phyloP scores from a whole-genome alignment of 1,284 basidiomycete species.

The Phellopilus nigrolimitatus region DNA sequence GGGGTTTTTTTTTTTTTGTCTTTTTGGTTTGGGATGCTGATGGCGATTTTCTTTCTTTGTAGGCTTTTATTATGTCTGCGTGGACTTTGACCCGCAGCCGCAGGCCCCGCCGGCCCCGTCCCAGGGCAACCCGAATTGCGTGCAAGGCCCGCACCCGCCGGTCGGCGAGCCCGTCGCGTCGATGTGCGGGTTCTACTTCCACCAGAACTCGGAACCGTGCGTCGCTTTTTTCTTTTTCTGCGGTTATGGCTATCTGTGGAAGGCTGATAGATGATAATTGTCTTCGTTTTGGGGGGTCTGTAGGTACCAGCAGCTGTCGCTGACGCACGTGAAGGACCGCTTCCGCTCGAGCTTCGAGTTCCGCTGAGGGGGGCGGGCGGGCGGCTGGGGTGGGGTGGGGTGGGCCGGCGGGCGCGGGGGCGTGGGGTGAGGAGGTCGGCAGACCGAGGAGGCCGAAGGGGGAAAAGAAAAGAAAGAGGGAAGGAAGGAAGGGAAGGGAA shows the following conservation, averaged over 20 bases:
- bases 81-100: constrained; percentile 64
- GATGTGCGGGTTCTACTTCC: constrained; percentile 92
- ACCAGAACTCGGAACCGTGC: constrained; percentile 84
- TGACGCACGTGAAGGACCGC: constrained; percentile 52
- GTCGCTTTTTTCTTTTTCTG: constrained; percentile 29
- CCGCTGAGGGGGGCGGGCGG: constrained; percentile 40
- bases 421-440: constrained; percentile 26
- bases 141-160: constrained; percentile 20
- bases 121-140: constrained; percentile 15
- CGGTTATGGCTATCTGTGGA: background rate
- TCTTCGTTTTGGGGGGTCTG: constrained; percentile 15
- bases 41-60: constrained; percentile 17
- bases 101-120: constrained; percentile 24
- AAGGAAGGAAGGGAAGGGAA: background rate
- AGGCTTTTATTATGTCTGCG: constrained; percentile 88
- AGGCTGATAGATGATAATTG: constrained; percentile 20
- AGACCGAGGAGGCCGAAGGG: background rate
- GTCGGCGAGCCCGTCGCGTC: constrained; percentile 41
- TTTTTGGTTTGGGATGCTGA: constrained; percentile 18
- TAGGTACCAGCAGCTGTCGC: constrained; percentile 64
- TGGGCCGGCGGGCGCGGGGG: background rate
- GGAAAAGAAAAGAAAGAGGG: constrained; percentile 30
- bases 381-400: constrained; percentile 25
- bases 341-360: constrained; percentile 63
- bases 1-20: constrained; percentile 7